These are phyloP conservation scores for Cucurbitaria berberidis DNA, from an alignment of 2,329 filamentous ascomycete genomes.

Conservation along the genomic window DNA sequence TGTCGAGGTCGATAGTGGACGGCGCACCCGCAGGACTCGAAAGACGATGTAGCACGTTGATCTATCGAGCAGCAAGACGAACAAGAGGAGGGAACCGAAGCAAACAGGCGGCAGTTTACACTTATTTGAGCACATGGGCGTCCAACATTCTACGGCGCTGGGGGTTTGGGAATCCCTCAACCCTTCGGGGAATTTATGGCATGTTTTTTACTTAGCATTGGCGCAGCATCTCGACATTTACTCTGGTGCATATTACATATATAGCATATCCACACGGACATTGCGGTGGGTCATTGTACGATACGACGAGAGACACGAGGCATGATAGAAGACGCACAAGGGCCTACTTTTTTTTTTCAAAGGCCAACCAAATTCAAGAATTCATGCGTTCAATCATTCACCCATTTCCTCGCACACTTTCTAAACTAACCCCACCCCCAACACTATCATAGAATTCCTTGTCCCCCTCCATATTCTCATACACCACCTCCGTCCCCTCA, in stretches of 20 bases:
- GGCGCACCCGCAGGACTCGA: slow-evolving; percentile 30
- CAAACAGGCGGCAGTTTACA: not conserved
- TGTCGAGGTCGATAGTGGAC: slow-evolving; percentile 29
- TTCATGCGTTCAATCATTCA: not conserved
- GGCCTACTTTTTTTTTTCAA: not conserved
- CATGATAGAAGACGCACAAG: not conserved
- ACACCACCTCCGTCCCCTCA: slow-evolving; percentile 31
- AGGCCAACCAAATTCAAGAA: not conserved
- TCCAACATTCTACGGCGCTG: too few relatives aligned
- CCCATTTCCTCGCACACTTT: too few relatives aligned
- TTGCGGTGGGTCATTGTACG: not conserved
- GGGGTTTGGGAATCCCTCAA: not conserved
- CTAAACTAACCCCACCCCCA: too few relatives aligned
- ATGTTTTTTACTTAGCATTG: not conserved
- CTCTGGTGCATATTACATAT: not conserved
- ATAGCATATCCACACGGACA: not conserved
- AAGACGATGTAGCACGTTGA: slow-evolving; percentile 37
- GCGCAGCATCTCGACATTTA: not conserved
- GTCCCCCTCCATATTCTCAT: slow-evolving; percentile 20
- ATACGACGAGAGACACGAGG: not conserved
- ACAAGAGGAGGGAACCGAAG: slow-evolving; percentile 1
- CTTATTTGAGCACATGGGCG: not conserved
- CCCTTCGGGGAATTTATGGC: not conserved
- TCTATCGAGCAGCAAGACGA: not conserved
- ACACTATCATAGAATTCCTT: not conserved